Conservation (phyloP, 352 stramenopile genomes). For the Pythium rishiriense region DNA sequence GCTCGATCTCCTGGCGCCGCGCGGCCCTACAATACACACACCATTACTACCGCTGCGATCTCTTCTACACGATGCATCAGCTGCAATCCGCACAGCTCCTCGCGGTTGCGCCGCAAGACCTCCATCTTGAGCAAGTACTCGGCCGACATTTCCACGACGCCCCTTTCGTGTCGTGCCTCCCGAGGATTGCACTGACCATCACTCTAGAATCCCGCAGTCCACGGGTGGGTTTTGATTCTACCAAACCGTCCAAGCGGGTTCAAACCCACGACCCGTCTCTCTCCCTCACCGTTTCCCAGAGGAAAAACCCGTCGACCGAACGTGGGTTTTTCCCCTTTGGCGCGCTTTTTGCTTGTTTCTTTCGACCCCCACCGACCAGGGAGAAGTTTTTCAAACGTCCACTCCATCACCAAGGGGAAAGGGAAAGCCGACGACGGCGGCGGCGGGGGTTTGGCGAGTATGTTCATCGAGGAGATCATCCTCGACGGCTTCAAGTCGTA, state of each 20-base stretch:
- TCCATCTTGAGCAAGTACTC: slow-evolving; percentile 68
- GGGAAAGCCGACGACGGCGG: slow-evolving; percentile 5
- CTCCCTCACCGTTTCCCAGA: neutral
- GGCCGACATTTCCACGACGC: slow-evolving; percentile 42
- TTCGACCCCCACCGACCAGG: neutral
- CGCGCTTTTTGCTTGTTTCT: slow-evolving; percentile 22
- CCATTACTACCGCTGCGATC: neutral
- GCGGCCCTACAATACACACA: slow-evolving; percentile 38
- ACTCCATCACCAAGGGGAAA: neutral
- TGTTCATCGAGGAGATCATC: slow-evolving; percentile 99
- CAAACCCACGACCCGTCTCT: neutral
- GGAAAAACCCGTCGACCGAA: neutral
- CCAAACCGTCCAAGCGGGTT: neutral
- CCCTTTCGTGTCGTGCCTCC: neutral
- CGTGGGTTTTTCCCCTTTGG: slow-evolving; percentile 15
- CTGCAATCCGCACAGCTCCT: slow-evolving; percentile 48
- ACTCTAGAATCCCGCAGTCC: too few species aligned
- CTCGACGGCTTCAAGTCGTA: slow-evolving; percentile 99
- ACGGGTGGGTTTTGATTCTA: neutral
- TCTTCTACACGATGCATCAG: neutral
- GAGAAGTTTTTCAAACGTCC: slow-evolving; percentile 31
- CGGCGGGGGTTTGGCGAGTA: slow-evolving; percentile 51
- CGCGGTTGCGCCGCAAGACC: slow-evolving; percentile 44
- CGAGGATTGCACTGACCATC: slow-evolving; percentile 24
- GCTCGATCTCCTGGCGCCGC: slow-evolving; percentile 63